Evolutionary conservation across 108 stramenopile genomes (phyloP), one percentile per base, ranked within the genome.

Genomic region (Nannochloropsis salina): DNA sequence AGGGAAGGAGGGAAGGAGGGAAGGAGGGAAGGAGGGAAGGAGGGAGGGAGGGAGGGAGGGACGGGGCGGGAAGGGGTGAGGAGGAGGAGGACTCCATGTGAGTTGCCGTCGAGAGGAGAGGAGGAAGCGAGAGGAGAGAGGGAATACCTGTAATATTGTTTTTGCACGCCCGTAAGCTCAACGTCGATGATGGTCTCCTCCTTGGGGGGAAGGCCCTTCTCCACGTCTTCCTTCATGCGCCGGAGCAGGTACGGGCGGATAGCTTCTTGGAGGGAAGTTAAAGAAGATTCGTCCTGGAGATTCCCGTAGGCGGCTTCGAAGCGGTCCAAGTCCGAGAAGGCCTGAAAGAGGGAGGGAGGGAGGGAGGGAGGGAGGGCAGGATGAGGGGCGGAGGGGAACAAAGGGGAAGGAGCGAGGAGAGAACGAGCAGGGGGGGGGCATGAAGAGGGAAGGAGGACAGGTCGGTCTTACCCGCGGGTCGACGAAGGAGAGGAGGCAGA

Each of bases 401-500:
- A 97, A 97, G 5, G 61, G 61, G 61, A 74, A 74, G 61, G 61
- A 74, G 61, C 15, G 61, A 11, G 18, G 61, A 18, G 61, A 11
- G 11, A 74, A 18, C 15, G 61, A 15, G 15, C 11, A 11, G 18
- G 11, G 15, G 11, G 87, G 90, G 79, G 95, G 92, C 8, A 92
- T 45, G 84, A 87, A 96, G 96, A 61, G 94, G 93, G 86, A 96
- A 95, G 6, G 9, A 2, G 6, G 20, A n/a, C 44, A 90, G 88
- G 79, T 86, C 92, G 88, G 94, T 95, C 8, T 83, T 84, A 95
- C 92, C 47, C 94, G 51, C 95, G 96, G 96, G 3, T 93, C 88
- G 40, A 96, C 86, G 91, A 97, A 99, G 90, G 97, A 96, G 6
- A 99, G 91, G 86, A 99, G 83, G 2, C 96, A 95, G 96, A 94